A percentile compares a stretch with the other conserved stretches of the same genome.
phyloP scores from a whole-genome alignment of 805 yeast genomes.

The Lachancea kluyveri region DNA sequence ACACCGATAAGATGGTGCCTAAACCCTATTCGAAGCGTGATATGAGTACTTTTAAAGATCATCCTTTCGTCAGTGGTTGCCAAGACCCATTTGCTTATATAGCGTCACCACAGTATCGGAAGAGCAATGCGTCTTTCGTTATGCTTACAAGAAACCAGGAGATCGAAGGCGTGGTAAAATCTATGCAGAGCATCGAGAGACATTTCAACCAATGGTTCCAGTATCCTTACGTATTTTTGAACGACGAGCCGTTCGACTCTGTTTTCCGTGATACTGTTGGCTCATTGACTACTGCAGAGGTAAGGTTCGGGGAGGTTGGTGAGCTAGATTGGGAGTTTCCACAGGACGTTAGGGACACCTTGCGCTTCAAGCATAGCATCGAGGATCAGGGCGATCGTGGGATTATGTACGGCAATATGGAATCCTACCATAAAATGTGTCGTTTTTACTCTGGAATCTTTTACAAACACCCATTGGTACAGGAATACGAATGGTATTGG shows the following conservation, averaged over 20 bases:
- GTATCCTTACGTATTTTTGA: conserved; percentile 88
- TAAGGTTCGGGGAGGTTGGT: conserved; percentile 67
- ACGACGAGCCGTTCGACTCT: conserved; percentile 67
- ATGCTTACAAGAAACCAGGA: conserved; percentile 81
- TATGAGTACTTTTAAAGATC: conserved; percentile 28
- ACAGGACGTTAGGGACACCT: conserved; percentile 14
- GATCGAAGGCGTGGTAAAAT: conserved; percentile 63
- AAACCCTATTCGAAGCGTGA: conserved; percentile 11
- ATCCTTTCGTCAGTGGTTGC: conserved; percentile 54
- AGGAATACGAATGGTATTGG: conserved; percentile 86
- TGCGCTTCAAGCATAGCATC: conserved; percentile 46
- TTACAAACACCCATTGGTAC: conserved; percentile 69
- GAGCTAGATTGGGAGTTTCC: conserved; percentile 67
- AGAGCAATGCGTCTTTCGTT: conserved; percentile 81
- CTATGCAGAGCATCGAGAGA: conserved; percentile 71
- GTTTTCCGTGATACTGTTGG: conserved; percentile 52
- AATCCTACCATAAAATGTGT: conserved; percentile 91
- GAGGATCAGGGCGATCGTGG: conserved; percentile 76
- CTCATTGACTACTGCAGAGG: conserved; percentile 49
- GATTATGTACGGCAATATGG: conserved; percentile 76
- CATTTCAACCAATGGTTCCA: conserved; percentile 92
- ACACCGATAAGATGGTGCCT: no score
- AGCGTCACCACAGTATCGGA: conserved; percentile 22
- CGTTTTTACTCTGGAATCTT: conserved; percentile 84
- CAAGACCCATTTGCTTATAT: conserved; percentile 38